Conservation (phyloP, 225 moss, liverwort and hornwort species). For the Bryoerythrophyllum caledonicum region DNA sequence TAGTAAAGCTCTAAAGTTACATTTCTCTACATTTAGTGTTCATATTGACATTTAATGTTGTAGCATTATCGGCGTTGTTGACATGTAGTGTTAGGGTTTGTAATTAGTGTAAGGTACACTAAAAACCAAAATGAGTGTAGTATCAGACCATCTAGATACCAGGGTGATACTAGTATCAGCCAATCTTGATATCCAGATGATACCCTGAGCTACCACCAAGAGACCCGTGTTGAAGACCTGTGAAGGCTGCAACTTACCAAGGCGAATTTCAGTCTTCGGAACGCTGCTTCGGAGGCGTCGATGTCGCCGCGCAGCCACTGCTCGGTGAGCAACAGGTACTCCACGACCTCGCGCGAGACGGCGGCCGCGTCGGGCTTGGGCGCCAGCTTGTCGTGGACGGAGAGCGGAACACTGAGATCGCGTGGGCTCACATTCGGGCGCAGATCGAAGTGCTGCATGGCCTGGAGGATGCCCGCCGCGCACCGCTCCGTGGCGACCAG, state of each 20-base stretch:
- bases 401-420: conserved; percentile 36
- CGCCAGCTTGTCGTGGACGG: conserved; percentile 39
- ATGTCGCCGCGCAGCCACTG: conserved; percentile 63
- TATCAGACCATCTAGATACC: no score
- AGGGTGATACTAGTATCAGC: no score
- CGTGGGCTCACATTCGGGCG: conserved; percentile 44
- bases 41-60: no score
- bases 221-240: no score
- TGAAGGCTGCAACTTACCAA: conserved; percentile 36
- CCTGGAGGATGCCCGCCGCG: conserved; percentile 63
- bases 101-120: no score
- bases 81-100: no score
- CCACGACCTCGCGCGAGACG: conserved; percentile 57
- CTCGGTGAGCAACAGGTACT: conserved; percentile 48
- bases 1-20: no score
- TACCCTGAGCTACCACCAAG: no score
- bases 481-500: conserved; percentile 57
- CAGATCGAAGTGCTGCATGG: conserved; percentile 60
- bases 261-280: conserved; percentile 51
- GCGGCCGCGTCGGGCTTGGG: conserved; percentile 37
- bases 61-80: no score
- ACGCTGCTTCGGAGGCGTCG: conserved; percentile 49
- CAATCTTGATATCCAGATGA: no score
- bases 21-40: no score
- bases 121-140: no score